phyloP scores from a whole-genome alignment of 768 basidiomycete genomes.

The Naganishia onofrii region DNA sequence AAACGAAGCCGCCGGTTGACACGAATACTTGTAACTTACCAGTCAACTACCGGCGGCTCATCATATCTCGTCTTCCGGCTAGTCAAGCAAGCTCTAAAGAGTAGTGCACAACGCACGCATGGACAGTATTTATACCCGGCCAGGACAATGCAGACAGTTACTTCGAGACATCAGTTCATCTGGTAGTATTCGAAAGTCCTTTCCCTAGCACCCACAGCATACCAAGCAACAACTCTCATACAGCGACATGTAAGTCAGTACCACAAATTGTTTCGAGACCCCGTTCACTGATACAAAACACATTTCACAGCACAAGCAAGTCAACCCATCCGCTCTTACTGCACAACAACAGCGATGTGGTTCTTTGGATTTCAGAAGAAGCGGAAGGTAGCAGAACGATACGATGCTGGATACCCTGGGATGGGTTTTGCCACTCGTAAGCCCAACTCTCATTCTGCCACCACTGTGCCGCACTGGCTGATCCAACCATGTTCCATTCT shows the following conservation, averaged over 20 bases:
- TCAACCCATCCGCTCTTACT: no score
- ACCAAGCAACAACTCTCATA: no score
- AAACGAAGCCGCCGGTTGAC: no score
- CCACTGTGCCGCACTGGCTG: not conserved
- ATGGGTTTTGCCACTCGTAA: not conserved
- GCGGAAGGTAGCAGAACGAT: not conserved
- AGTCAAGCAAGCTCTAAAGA: not conserved
- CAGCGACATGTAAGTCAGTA: no score
- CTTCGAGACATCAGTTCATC: no score
- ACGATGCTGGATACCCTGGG: not conserved
- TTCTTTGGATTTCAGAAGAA: conserved; percentile 13
- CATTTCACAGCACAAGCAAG: no score
- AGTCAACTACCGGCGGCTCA: not conserved
- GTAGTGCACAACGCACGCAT: not conserved
- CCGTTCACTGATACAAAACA: no score
- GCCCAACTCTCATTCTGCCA: not conserved
- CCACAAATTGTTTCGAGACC: no score
- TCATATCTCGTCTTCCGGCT: not conserved
- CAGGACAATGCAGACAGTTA: no score
- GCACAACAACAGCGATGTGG: conserved; percentile 5
- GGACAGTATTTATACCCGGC: not conserved
- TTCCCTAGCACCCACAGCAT: no score
- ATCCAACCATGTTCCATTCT: not conserved
- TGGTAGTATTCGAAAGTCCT: no score
- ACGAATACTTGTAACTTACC: no score